These are phyloP conservation scores for Hygrophila difformis DNA, from an alignment of 257 asterid species.

Conservation along the genomic window DNA sequence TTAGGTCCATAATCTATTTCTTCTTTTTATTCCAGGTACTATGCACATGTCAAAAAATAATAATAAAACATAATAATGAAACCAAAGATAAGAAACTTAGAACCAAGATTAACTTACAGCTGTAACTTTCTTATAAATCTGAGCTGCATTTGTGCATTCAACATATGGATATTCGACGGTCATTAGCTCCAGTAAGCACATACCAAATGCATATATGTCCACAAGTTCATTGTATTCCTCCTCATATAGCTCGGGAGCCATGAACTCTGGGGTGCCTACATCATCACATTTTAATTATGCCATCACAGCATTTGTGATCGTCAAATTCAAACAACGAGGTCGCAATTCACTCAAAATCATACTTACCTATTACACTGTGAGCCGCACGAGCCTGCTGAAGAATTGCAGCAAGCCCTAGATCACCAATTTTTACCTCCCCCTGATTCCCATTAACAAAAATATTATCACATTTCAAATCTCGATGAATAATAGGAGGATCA, in stretches of 20 bases:
- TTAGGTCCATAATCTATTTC: no score
- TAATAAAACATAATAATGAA: constrained; percentile 1
- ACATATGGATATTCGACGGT: neutral
- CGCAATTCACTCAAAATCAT: constrained; percentile 8
- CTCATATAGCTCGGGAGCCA: constrained; percentile 5
- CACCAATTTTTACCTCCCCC: constrained; percentile 49
- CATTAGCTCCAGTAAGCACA: constrained; percentile 5
- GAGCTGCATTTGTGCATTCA: constrained; percentile 20
- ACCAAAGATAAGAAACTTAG: neutral
- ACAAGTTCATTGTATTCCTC: constrained; percentile 3
- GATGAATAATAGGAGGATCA: constrained; percentile 87
- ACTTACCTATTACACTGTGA: constrained; percentile 49
- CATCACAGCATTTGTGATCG: neutral
- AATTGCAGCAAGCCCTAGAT: constrained; percentile 45
- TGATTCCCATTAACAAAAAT: constrained; percentile 46
- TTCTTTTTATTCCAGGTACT: no score
- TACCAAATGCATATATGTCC: constrained; percentile 4
- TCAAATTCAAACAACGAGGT: neutral
- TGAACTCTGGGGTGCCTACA: constrained; percentile 8
- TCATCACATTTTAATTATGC: constrained; percentile 1
- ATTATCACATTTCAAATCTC: constrained; percentile 85
- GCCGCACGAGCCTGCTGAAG: constrained; percentile 71
- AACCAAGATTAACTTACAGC: constrained; percentile 31
- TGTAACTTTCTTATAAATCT: constrained; percentile 50
- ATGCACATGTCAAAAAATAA: constrained; percentile 6